Conservation (phyloP, 306 rosid species). For the Dalbergia cultrata region DNA sequence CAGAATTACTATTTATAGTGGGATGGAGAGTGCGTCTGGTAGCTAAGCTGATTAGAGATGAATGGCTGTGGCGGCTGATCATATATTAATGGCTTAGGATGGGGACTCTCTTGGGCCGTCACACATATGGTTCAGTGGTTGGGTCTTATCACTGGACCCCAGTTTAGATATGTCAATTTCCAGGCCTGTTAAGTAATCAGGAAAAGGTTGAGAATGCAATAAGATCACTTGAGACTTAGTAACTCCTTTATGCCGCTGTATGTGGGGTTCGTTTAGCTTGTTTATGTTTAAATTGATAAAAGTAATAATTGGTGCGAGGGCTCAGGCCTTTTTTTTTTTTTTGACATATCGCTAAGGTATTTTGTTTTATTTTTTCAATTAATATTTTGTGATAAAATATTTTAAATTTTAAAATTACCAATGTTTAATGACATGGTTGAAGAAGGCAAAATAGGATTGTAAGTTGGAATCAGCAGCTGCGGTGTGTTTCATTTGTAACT, state of each 20-base stretch:
- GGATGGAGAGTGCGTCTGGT: neutral
- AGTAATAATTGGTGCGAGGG: too few species aligned
- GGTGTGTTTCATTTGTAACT: neutral
- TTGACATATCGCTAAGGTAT: too few species aligned
- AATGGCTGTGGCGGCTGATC: slow-evolving; percentile 39
- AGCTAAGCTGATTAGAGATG: neutral
- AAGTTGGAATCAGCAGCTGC: neutral
- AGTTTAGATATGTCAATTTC: neutral
- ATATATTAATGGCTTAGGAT: neutral
- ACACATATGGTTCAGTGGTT: neutral
- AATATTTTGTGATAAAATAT: too few species aligned
- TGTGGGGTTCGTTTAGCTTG: too few species aligned
- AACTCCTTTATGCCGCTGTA: too few species aligned
- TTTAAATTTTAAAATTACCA: too few species aligned
- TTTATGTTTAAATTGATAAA: too few species aligned
- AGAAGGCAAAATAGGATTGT: neutral
- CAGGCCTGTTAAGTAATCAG: neutral
- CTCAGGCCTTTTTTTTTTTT: too few species aligned
- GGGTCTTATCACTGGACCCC: slow-evolving; percentile 29
- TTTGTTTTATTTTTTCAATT: too few species aligned
- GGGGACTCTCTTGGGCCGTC: slow-evolving; percentile 18
- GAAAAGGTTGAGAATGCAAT: too few species aligned
- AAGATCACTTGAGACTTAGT: too few species aligned
- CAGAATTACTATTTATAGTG: neutral
- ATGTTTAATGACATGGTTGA: neutral